Evolutionary conservation across 2,329 filamentous ascomycete species (phyloP).

Genomic region (Colletotrichum destructivum): DNA sequence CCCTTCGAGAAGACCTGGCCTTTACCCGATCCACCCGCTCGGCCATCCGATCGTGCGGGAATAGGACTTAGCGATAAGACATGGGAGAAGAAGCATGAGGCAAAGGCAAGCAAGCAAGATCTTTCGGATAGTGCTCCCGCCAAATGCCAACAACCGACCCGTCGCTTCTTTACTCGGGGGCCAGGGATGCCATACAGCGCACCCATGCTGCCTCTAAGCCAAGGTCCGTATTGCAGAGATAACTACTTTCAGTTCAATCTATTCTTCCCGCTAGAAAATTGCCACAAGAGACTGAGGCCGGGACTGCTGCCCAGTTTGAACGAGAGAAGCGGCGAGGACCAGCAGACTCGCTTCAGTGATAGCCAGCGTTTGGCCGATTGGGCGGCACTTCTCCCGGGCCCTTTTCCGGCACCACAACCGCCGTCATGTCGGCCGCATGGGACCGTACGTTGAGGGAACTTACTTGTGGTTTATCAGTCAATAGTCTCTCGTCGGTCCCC

Average conservation of each 20-base stretch:
- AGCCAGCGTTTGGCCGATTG: background rate
- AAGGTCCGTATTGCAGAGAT: background rate
- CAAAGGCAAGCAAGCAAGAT: too few species aligned
- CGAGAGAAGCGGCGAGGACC: background rate
- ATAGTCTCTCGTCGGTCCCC: background rate
- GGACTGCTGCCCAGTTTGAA: too few species aligned
- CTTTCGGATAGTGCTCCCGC: background rate
- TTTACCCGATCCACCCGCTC: background rate
- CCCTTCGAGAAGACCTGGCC: background rate
- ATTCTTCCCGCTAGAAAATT: background rate
- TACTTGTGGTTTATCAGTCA: slow-evolving; percentile 1
- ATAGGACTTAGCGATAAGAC: background rate
- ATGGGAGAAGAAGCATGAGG: background rate
- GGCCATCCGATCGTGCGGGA: background rate
- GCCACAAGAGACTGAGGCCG: too few species aligned
- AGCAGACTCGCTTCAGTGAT: too few species aligned
- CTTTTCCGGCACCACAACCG: background rate
- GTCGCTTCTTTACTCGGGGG: background rate
- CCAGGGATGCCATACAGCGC: background rate
- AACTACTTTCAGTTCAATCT: background rate
- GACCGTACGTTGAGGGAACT: background rate
- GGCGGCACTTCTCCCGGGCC: background rate
- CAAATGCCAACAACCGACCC: background rate
- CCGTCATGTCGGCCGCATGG: too few species aligned
- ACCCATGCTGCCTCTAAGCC: slow-evolving; percentile 1